Evolutionary conservation across 129 eudicot genomes (phyloP).

Genomic region (Pittosporum tobira): DNA sequence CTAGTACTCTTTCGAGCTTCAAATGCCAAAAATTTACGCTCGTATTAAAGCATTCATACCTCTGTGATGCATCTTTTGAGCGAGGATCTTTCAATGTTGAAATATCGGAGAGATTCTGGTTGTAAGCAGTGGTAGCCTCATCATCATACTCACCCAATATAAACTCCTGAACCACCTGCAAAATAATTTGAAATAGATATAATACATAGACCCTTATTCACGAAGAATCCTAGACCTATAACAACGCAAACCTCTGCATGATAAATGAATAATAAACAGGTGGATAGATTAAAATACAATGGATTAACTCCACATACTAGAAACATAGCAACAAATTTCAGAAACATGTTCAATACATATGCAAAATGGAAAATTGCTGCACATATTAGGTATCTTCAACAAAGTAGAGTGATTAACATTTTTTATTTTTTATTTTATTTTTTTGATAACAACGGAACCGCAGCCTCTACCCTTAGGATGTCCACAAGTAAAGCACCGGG

Average conservation of each 20-base stretch:
- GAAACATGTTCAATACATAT: too few species aligned
- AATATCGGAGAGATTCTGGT: constrained; percentile 66
- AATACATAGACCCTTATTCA: neutral
- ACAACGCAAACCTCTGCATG: neutral
- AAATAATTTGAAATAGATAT: neutral
- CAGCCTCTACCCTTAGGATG: too few species aligned
- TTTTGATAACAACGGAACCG: too few species aligned
- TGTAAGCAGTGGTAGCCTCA: constrained; percentile 79
- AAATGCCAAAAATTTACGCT: neutral
- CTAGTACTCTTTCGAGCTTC: neutral
- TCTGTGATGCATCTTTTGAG: constrained; percentile 90
- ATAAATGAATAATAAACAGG: too few species aligned
- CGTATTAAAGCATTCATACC: constrained; percentile 32
- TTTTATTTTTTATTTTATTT: too few species aligned
- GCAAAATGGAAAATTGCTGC: too few species aligned
- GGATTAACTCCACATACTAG: too few species aligned
- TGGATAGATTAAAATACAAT: neutral
- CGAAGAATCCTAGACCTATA: neutral
- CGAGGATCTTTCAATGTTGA: constrained; percentile 95
- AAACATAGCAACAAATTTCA: too few species aligned
- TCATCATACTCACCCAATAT: constrained; percentile 72
- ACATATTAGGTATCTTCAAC: too few species aligned
- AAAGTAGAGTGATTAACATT: too few species aligned
- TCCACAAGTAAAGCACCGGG: too few species aligned
- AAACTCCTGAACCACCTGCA: constrained; percentile 78